These are phyloP conservation scores for Solanum appendiculatum DNA, from an alignment of 257 asterid species.

Conservation along the genomic window DNA sequence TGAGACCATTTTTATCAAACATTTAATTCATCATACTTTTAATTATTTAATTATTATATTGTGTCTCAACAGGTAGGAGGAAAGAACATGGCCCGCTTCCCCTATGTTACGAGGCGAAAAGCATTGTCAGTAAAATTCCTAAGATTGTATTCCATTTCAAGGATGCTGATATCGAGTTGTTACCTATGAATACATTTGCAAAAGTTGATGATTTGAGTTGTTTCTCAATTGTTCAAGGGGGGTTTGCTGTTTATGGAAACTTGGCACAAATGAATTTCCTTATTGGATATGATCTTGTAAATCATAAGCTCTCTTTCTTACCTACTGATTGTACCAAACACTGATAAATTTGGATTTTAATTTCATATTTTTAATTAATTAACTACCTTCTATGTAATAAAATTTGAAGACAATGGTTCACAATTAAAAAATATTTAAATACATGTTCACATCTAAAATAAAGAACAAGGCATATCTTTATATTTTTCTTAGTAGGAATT, in stretches of 20 bases:
- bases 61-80: background rate
- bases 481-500: too few relatives aligned
- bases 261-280: slow-evolving; percentile 30
- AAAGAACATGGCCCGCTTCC: background rate
- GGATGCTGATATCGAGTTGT: slow-evolving; percentile 38
- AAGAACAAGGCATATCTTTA: too few relatives aligned
- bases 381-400: background rate
- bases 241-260: slow-evolving; percentile 41
- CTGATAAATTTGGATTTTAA: background rate
- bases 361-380: background rate
- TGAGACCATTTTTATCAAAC: too few relatives aligned
- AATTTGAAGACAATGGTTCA: background rate
- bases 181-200: slow-evolving; percentile 14
- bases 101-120: background rate
- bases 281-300: slow-evolving; percentile 45
- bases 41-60: background rate
- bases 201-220: slow-evolving; percentile 27
- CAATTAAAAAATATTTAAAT: too few relatives aligned
- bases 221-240: slow-evolving; percentile 15
- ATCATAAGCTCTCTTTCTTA: slow-evolving; percentile 16
- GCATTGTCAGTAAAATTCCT: slow-evolving; percentile 8
- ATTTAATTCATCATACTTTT: too few relatives aligned
- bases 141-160: slow-evolving; percentile 24
- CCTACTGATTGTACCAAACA: slow-evolving; percentile 31
- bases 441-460: too few relatives aligned